These are phyloP conservation scores for Epichloe gansuensis DNA, from an alignment of 2,329 filamentous ascomycete genomes.

Conservation along the genomic window DNA sequence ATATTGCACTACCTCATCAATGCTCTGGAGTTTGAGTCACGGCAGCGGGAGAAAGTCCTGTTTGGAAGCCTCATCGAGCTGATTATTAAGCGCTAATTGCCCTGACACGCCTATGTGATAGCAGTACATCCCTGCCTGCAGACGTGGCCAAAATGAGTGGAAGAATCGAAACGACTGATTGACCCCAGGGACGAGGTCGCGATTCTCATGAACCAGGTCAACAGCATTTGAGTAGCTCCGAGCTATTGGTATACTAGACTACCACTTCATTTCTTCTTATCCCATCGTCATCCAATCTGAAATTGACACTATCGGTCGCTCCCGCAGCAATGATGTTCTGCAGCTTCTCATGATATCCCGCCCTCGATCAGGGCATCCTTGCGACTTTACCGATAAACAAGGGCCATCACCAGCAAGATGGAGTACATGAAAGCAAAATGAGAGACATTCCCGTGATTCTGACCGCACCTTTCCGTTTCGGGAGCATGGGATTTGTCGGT, in stretches of 20 bases:
- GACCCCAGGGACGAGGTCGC: too few relatives aligned
- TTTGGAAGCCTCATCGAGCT: neutral
- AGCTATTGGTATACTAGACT: too few relatives aligned
- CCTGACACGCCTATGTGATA: too few relatives aligned
- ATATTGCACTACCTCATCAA: neutral
- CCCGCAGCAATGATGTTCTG: conserved; percentile 3
- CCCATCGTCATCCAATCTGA: neutral
- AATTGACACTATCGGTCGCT: neutral
- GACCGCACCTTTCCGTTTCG: neutral
- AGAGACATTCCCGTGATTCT: neutral
- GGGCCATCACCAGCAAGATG: neutral
- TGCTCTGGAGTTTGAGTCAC: neutral
- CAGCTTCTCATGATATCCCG: neutral
- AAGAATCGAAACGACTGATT: too few relatives aligned
- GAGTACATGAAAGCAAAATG: too few relatives aligned
- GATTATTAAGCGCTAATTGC: too few relatives aligned
- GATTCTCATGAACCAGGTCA: too few relatives aligned
- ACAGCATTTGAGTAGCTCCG: too few relatives aligned
- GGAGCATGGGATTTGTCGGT: neutral
- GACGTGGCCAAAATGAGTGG: too few relatives aligned
- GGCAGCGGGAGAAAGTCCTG: neutral
- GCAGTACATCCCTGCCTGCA: too few relatives aligned
- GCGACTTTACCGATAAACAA: neutral
- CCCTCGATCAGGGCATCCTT: neutral
- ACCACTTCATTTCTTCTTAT: neutral